Percentiles rank a stretch among this genome's conserved stretches.
Evolutionary conservation across 2,329 filamentous ascomycete species (phyloP).

Genomic region (Paracorniculantispora psalliotae): DNA sequence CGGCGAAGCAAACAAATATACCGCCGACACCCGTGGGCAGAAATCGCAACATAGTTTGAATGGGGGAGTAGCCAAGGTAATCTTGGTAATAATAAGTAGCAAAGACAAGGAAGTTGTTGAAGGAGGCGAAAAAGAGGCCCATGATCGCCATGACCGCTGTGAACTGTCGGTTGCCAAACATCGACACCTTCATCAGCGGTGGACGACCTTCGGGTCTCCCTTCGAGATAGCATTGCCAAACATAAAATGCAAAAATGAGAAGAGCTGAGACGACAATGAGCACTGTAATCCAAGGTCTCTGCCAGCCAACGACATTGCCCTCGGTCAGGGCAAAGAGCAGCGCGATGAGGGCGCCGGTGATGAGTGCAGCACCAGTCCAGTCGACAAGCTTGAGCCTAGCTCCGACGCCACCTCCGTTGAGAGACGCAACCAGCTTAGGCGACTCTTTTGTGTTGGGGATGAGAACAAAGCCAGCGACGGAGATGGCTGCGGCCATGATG

Average conservation of each 20-base stretch:
- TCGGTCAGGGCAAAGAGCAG: conserved; percentile 64
- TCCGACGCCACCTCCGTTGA: conserved; percentile 13
- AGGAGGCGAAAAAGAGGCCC: conserved; percentile 60
- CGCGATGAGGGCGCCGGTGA: conserved; percentile 57
- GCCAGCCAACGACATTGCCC: conserved; percentile 66
- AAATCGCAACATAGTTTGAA: conserved; percentile 66
- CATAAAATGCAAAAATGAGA: conserved; percentile 50
- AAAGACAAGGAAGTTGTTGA: conserved; percentile 64
- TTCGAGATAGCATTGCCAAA: conserved; percentile 52
- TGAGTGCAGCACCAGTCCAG: conserved; percentile 60
- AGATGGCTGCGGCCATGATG: conserved; percentile 53
- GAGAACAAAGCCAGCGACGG: conserved; percentile 51
- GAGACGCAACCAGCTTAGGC: conserved; percentile 9
- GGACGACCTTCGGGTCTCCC: conserved; percentile 28
- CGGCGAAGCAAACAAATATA: conserved; percentile 50
- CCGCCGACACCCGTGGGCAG: conserved; percentile 61
- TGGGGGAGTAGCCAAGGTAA: conserved; percentile 54
- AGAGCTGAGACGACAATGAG: conserved; percentile 55
- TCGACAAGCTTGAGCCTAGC: conserved; percentile 48
- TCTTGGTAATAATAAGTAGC: conserved; percentile 68
- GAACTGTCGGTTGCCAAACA: conserved; percentile 57
- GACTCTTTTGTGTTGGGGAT: conserved; percentile 40
- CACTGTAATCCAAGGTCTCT: conserved; percentile 54
- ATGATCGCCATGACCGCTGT: conserved; percentile 61
- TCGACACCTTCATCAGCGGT: conserved; percentile 62